Base-by-base conservation (phyloP, 2,329 filamentous ascomycete species). In the Canariomyces notabilis region DNA sequence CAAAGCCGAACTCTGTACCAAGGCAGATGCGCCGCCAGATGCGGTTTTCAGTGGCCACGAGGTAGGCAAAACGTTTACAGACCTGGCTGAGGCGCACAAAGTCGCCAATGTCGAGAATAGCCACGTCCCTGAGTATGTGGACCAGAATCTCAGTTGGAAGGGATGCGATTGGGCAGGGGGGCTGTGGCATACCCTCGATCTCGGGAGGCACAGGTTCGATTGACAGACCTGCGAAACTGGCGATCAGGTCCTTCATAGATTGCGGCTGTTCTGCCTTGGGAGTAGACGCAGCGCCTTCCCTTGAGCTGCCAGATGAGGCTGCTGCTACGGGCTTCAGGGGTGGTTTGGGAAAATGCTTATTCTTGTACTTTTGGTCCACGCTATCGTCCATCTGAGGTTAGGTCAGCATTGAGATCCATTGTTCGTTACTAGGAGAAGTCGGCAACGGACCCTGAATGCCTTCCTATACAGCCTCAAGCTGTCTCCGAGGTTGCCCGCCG, bases 381-480 rank as follows among this genome's bases (percentile, higher is more conserved):
- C 75, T 73, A 46, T 83, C 76, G 63, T 97, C 93, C 66, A 98
- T 79, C 85, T 91, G 41, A 4, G 16, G 2, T 2, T 6, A 8
- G 6, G 39, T 41, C 36, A 43, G 44, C 2, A 34, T 16, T 15
- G 14, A 21, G n/a, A 9, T 14, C 7, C 16, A 12, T 12, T 29
- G 26, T 29, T 22, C 20, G 12, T 20, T 8, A 20, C 2, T 9
- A 3, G 5, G 2, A 6, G 5, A n/a, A 16, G 44, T 8, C n/a
- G 9, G 3, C 22, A 3, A 60, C 74, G 48, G 67, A 91, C 88
- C 63, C 85, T 82, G 64, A 95, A 97, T 1, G 93, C 93, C 64
- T 85, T 89, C 37, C 93, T 81, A 65, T 98, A 98, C 41, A 94
- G 76, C 54, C 79, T 81, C 45, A 98, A 65, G 62, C 91, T 97